Percentiles rank a stretch among this genome's conserved stretches.
Evolutionary conservation across 805 yeast genomes (phyloP).

Genomic region (Peterozyma xylosa): DNA sequence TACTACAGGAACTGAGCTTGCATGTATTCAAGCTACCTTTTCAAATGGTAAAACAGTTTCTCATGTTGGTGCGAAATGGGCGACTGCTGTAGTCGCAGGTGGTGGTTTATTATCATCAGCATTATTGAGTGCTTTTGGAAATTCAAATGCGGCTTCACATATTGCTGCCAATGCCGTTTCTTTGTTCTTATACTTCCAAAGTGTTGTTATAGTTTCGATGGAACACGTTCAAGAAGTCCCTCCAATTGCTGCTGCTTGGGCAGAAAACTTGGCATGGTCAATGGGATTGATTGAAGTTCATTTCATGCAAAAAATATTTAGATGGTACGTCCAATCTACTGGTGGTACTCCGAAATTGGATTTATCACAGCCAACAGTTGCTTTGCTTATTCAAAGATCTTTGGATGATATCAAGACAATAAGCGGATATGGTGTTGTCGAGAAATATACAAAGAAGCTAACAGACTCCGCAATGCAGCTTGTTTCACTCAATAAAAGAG

Average conservation of each 20-base stretch:
- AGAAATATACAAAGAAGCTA: slow-evolving; percentile 10
- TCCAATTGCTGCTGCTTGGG: slow-evolving; percentile 90
- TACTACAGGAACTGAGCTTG: slow-evolving; percentile 33
- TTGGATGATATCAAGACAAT: slow-evolving; percentile 18
- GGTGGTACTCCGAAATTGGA: slow-evolving; percentile 80
- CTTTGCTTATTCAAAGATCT: slow-evolving; percentile 72
- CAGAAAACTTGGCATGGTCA: slow-evolving; percentile 90
- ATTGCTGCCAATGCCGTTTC: slow-evolving; percentile 83
- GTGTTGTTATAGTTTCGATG: slow-evolving; percentile 80
- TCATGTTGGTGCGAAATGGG: slow-evolving; percentile 85
- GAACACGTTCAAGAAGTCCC: slow-evolving; percentile 80
- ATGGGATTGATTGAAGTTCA: slow-evolving; percentile 76
- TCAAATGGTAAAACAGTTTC: slow-evolving; percentile 75
- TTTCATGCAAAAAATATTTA: slow-evolving; percentile 79
- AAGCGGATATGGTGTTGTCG: slow-evolving; percentile 5
- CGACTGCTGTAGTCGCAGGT: slow-evolving; percentile 86
- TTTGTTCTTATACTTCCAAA: slow-evolving; percentile 80
- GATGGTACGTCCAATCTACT: slow-evolving; percentile 83
- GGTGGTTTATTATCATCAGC: slow-evolving; percentile 82
- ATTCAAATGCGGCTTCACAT: slow-evolving; percentile 83
- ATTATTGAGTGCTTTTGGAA: slow-evolving; percentile 74
- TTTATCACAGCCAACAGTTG: slow-evolving; percentile 50
- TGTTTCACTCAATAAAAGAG: slow-evolving; percentile 9
- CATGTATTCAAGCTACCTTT: slow-evolving; percentile 72
- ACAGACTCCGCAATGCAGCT: too few relatives aligned